Evolutionary conservation across 2,329 filamentous ascomycete genomes (phyloP), one percentile per base, ranked within the genome.

Genomic region (Ambrosiella xylebori): DNA sequence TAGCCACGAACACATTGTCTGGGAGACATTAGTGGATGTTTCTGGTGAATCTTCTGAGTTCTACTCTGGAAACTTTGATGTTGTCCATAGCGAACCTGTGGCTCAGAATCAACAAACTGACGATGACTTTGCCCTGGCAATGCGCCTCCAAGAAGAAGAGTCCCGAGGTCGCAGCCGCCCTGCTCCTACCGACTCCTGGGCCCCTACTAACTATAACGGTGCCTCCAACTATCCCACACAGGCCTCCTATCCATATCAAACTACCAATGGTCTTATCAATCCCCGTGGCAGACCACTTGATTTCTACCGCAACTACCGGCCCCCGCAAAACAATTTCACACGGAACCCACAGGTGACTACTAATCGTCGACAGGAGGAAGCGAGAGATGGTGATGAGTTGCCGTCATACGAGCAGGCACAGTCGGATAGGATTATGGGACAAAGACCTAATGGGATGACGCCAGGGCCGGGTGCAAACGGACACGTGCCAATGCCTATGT

Each of bases 141-240:
- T 98, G 6, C 93, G 97, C 66, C 77, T 96, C 1, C 91, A 97
- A 67, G 93, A 97, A 65, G 89, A 97, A 68, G 88, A 96, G 9
- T 9, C 17, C 8, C 47, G 17, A 27, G 13, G 19, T 1, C 39
- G 39, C n/a, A 41, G 11, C 39, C 39, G 39, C 5, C 39, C 11
- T 2, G 11, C 39, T 12, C 11, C 39, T 41, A 2, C 39, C 39
- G 39, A 7, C 11, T 41, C 39, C n/a, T 6, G 6, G n/a, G 39
- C 2, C 3, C 11, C 39, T 9, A 41, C 27, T 27, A 27, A 27
- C 27, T 27, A 27, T 27, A 27, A 27, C 44, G 47, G 47, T 35
- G 19, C 15, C 45, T 49, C 7, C 1, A 13, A 13, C 6, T 15
- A 47, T 17, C 9, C 44, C 8, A 2, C 1, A 47, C n/a, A 47